Base-by-base conservation (phyloP, 176 grass and related monocot species). In the Oryza glaberrima region DNA sequence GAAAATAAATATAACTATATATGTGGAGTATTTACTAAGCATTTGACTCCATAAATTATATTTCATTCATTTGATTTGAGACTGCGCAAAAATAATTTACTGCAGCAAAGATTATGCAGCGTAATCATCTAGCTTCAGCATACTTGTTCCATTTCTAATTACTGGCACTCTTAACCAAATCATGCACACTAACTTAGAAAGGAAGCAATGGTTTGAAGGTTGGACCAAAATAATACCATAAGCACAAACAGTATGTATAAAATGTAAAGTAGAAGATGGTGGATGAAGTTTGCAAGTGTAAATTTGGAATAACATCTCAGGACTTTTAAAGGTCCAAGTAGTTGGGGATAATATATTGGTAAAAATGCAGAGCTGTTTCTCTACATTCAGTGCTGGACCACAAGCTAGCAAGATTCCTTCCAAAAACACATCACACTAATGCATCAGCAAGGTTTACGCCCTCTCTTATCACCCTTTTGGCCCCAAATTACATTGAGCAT, bases 351-450 rank as follows among this genome's bases (percentile, higher is more conserved):
- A 10, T 23, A 63, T 11, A n/a, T 23, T 63, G 58, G 58, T 63
- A n/a, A 63, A 63, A 63, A 11, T 63, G 58, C 4, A 63, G 30
- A 63, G 58, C 41, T 82, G 12, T 32, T 82, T 88, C 52, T 48
- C 73, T 30, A 84, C 41, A 67, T 68, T 76, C 22, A 74, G 15
- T 16, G 4, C 46, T 88, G 65, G 22, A 26, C 28, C 79, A 83
- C 52, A 78, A 52, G 51, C 71, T 77, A 52, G 2, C 48, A n/a
- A 65, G 26, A 71, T 77, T 44, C 41, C 43, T 69, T 75, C 67
- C 60, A 77, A 81, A 86, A 80, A 81, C 38, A 71, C 70, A 77
- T 44, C 40, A 49, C 13, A 7, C 76, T 38, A 67, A 74, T 73
- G 47, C 69, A 67, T 56, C 56, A 86, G 22, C 44, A 86, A 86